Evolutionary conservation across 1,284 basidiomycete genomes (phyloP).

Genomic region (Trametes versicolor): DNA sequence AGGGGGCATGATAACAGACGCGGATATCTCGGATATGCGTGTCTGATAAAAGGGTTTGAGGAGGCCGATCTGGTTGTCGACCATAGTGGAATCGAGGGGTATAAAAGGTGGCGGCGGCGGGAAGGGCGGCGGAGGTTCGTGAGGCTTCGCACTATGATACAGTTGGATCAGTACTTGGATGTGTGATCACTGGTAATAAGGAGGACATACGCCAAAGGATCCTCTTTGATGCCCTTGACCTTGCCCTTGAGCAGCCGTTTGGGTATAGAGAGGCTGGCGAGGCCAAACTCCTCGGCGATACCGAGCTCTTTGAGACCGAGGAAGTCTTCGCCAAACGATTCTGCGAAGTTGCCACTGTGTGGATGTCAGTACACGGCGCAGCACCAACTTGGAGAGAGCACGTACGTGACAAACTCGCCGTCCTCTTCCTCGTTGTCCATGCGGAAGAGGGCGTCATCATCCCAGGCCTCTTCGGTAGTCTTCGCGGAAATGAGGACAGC

Average conservation of each 20-base stretch:
- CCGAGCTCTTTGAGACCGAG: conserved; percentile 90
- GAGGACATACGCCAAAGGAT: conserved; percentile 58
- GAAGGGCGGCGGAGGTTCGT: conserved; percentile 88
- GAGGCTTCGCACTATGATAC: conserved; percentile 60
- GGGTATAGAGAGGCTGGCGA: conserved; percentile 83
- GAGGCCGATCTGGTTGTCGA: conserved; percentile 86
- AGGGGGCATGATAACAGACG: conserved; percentile 22
- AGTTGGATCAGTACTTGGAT: conserved; percentile 18
- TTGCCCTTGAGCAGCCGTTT: conserved; percentile 82
- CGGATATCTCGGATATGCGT: conserved; percentile 59
- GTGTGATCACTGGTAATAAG: background rate
- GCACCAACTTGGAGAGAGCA: conserved; percentile 18
- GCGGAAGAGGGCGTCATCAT: conserved; percentile 84
- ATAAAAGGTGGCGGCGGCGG: conserved; percentile 86
- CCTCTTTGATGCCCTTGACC: conserved; percentile 51
- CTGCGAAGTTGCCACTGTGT: conserved; percentile 85
- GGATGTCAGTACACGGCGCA: conserved; percentile 12
- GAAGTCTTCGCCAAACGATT: conserved; percentile 92
- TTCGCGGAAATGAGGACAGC: conserved; percentile 37
- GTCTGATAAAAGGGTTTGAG: conserved; percentile 80
- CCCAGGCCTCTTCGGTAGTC: conserved; percentile 69
- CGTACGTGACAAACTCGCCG: conserved; percentile 77
- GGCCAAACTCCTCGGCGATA: conserved; percentile 88
- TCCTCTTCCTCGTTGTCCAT: conserved; percentile 78
- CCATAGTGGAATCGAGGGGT: conserved; percentile 68